Conservation (phyloP, 2,329 filamentous ascomycete species). For the Fusarium udum region DNA sequence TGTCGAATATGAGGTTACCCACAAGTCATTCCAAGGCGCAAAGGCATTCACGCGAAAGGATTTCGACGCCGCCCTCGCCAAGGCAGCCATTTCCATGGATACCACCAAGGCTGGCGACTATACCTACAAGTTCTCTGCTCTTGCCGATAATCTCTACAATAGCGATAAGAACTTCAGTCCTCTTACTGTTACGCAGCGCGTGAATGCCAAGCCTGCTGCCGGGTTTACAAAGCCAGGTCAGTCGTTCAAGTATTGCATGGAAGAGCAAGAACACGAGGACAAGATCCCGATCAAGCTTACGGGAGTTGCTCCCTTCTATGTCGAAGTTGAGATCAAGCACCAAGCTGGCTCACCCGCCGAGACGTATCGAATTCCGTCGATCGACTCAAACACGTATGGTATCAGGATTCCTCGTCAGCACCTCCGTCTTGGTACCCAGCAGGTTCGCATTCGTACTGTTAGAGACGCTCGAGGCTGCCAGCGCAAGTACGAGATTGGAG, state of each 20-base stretch:
- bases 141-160: slow-evolving; percentile 88
- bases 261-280: slow-evolving; percentile 83
- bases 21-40: slow-evolving; percentile 73
- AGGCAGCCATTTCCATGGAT: slow-evolving; percentile 85
- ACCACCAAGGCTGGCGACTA: slow-evolving; percentile 84
- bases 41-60: slow-evolving; percentile 73
- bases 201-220: slow-evolving; percentile 85
- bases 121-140: slow-evolving; percentile 83
- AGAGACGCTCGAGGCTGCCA: slow-evolving; percentile 89
- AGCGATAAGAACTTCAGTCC: slow-evolving; percentile 73
- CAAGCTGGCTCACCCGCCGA: slow-evolving; percentile 83
- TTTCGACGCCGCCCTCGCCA: slow-evolving; percentile 79
- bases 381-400: slow-evolving; percentile 77
- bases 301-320: slow-evolving; percentile 84
- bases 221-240: slow-evolving; percentile 86
- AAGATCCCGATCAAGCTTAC: slow-evolving; percentile 86
- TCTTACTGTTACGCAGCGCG: slow-evolving; percentile 79
- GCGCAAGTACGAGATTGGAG: slow-evolving; percentile 74
- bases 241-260: slow-evolving; percentile 94
- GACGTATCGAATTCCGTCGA: slow-evolving; percentile 81
- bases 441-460: slow-evolving; percentile 88
- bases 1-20: slow-evolving; percentile 81
- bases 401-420: slow-evolving; percentile 86
- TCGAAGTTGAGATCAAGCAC: slow-evolving; percentile 94
- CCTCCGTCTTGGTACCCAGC: slow-evolving; percentile 87